Base-by-base conservation (phyloP, 192 early-diverging fungal genomes). In the Kickxella alabastrina region DNA sequence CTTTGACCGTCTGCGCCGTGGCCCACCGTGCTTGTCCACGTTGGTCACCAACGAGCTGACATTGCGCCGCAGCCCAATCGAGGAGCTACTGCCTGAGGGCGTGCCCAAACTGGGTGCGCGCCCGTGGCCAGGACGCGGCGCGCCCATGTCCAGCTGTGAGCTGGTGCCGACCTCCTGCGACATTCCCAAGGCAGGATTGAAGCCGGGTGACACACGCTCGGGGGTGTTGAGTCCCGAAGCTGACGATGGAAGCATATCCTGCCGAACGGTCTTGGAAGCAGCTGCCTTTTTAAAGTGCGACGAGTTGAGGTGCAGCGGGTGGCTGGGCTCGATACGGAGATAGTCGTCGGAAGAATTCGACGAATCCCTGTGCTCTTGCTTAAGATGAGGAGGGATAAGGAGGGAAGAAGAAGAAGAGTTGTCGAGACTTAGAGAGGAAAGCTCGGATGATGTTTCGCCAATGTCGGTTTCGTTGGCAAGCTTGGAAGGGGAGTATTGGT, bases 1-100 rank as follows among this genome's bases (percentile, higher is more conserved):
- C 67, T 70, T 69, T 12, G 66, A 70, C 29, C 68, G 67, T 19
- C 74, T 53, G 8, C 74, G 57, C 18, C 74, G 53, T 15, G 67
- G 74, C 12, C 74, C 74, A 15, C 74, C 74, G 48, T 77, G 74
- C 54, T 62, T 77, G 32, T 77, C 74, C 2, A 77, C 74, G 43
- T 77, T 77, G 7, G 74, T 77, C 40, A 77, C 54, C 31, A 56
- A 34, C 3, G 74, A 62, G 56, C 68, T 77, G 47, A 22, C 46
- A 26, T 70, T 70, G 39, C 67, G 63, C 6, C 68, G 74, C 68
- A 70, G 48, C 8, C 28, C 28, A 10, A 43, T 32, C 3, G 49
- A 25, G 21, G 46, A 52, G 53, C 59, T 54, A 28, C 25, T 28
- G 29, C 58, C 44, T 2, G 57, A 23, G 10, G 72, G 54, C 12